Evolutionary conservation across 2,329 filamentous ascomycete species (phyloP).

Genomic region (Trichophyton benhamiae): DNA sequence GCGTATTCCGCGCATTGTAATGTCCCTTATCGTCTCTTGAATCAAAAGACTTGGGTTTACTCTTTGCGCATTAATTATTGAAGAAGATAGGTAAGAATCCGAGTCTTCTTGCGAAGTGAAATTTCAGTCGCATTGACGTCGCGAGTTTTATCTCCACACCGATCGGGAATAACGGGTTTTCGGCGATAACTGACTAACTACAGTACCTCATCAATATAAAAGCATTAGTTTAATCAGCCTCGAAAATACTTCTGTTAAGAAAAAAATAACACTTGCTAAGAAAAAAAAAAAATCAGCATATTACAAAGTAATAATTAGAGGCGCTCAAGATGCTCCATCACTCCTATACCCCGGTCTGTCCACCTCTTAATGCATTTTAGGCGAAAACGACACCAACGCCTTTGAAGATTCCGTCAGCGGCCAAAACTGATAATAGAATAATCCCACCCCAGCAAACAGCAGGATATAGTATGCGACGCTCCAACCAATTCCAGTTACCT

Average conservation of each 20-base stretch:
- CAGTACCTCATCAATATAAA: neutral
- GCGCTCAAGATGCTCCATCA: neutral
- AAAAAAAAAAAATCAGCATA: neutral
- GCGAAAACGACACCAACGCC: conserved; percentile 25
- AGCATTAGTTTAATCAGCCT: no score
- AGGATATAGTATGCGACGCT: conserved; percentile 68
- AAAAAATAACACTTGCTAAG: neutral
- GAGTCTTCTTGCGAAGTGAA: neutral
- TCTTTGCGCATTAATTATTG: neutral
- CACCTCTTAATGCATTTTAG: neutral
- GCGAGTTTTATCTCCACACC: neutral
- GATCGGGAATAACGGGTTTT: conserved; percentile 7
- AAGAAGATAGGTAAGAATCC: neutral
- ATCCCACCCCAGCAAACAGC: conserved; percentile 56
- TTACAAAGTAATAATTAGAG: neutral
- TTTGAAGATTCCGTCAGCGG: conserved; percentile 49
- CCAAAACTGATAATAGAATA: conserved; percentile 62
- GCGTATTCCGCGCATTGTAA: neutral
- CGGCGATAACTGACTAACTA: neutral
- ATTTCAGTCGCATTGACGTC: neutral
- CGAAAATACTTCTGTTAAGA: no score
- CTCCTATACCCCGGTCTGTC: neutral
- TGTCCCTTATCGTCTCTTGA: no score
- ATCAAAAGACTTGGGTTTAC: neutral
- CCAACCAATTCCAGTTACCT: conserved; percentile 43